A percentile compares a stretch with the other conserved stretches of the same genome.
These are phyloP conservation scores for Epichloe gansuensis DNA, from an alignment of 2,329 filamentous ascomycete species.

Conservation along the genomic window DNA sequence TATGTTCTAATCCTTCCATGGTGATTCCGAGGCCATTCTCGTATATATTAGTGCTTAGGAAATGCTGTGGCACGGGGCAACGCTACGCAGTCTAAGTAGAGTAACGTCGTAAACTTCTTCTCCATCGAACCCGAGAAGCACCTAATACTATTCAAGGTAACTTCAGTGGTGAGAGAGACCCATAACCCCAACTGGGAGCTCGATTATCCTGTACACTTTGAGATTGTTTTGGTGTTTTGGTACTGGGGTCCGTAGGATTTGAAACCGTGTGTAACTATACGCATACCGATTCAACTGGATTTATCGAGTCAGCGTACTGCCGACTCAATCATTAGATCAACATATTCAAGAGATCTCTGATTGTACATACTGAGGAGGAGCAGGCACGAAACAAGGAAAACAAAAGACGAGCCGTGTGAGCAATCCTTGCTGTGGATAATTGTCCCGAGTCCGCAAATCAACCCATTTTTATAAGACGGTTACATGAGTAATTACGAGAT, in stretches of 20 bases:
- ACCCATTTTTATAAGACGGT: neutral
- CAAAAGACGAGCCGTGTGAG: neutral
- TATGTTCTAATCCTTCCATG: neutral
- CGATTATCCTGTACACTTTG: too few relatives aligned
- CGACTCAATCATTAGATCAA: too few relatives aligned
- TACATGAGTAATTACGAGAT: conserved; percentile 2
- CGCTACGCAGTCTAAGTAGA: conserved; percentile 1
- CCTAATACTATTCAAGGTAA: neutral
- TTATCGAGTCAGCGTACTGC: too few relatives aligned
- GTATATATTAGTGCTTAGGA: neutral
- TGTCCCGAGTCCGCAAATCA: neutral
- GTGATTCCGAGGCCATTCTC: neutral
- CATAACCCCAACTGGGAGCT: too few relatives aligned
- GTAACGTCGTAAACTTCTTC: neutral
- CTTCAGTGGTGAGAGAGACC: too few relatives aligned
- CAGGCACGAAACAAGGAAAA: neutral
- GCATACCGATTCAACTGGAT: too few relatives aligned
- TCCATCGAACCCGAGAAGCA: neutral
- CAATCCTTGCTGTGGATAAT: neutral
- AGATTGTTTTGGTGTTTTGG: too few relatives aligned
- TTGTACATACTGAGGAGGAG: too few relatives aligned
- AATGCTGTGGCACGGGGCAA: neutral
- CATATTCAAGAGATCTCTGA: too few relatives aligned
- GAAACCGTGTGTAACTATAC: too few relatives aligned
- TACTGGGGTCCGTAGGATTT: too few relatives aligned